Conservation (phyloP, 2,329 filamentous ascomycete genomes). For the Alternaria postmessia region DNA sequence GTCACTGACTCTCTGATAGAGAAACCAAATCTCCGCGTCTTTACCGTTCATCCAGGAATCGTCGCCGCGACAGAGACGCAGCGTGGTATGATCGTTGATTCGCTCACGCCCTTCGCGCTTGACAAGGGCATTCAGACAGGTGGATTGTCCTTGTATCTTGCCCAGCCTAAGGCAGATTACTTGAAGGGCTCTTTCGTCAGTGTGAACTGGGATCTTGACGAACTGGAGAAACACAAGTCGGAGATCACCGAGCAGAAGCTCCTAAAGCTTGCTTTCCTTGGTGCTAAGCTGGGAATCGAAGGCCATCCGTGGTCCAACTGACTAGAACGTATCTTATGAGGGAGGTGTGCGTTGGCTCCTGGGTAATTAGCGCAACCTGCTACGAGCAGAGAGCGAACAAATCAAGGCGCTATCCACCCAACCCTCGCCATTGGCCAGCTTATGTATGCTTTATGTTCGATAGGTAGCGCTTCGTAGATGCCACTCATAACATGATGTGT, state of each 20-base stretch:
- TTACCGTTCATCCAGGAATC: slow-evolving; percentile 35
- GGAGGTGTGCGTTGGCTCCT: not conserved
- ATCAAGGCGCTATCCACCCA: slow-evolving; percentile 34
- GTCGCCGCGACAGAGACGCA: slow-evolving; percentile 20
- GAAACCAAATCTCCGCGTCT: slow-evolving; percentile 5
- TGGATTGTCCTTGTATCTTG: slow-evolving; percentile 27
- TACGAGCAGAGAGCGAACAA: not conserved
- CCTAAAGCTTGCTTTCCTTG: slow-evolving; percentile 32
- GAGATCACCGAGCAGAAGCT: slow-evolving; percentile 41
- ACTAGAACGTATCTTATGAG: not conserved
- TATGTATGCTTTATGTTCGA: slow-evolving; percentile 32
- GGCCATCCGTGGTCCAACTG: slow-evolving; percentile 25
- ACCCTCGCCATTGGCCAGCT: slow-evolving; percentile 35
- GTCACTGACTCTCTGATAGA: not conserved
- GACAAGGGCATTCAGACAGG: slow-evolving; percentile 23
- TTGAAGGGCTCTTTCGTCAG: slow-evolving; percentile 27
- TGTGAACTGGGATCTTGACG: slow-evolving; percentile 44
- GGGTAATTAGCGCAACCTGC: no score
- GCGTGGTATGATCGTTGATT: slow-evolving; percentile 7
- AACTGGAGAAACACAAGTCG: slow-evolving; percentile 38
- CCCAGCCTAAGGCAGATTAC: slow-evolving; percentile 27
- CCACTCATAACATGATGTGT: slow-evolving; percentile 39
- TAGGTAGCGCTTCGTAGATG: slow-evolving; percentile 28
- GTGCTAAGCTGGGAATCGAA: slow-evolving; percentile 27
- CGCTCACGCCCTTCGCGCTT: not conserved